Percentiles rank a stretch among this genome's conserved stretches.
Evolutionary conservation across 2,329 filamentous ascomycete species (phyloP).

Genomic region (Aspergillus nomiae): DNA sequence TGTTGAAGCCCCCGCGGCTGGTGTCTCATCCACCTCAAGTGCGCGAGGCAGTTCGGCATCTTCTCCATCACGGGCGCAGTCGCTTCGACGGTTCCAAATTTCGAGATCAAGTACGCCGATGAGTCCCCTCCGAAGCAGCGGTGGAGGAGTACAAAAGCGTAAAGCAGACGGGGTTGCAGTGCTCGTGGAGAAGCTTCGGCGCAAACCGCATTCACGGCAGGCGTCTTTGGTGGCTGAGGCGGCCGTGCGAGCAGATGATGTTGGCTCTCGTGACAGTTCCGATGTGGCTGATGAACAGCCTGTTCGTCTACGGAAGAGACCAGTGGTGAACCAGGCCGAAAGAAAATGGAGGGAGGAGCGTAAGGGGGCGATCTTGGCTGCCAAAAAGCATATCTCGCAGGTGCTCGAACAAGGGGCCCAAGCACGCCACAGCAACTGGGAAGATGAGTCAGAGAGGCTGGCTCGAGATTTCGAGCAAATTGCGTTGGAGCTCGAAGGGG

Average conservation of each 20-base stretch:
- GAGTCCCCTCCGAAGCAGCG: constrained; percentile 28
- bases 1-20: neutral
- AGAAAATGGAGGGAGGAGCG: constrained; percentile 40
- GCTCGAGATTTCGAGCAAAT: constrained; percentile 46
- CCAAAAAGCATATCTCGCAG: constrained; percentile 36
- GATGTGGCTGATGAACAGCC: constrained; percentile 14
- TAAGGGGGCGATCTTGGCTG: constrained; percentile 35
- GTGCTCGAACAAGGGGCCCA: constrained; percentile 40
- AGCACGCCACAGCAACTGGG: constrained; percentile 41
- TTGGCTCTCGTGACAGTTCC: constrained; percentile 2
- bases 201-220: constrained; percentile 35
- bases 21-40: constrained; percentile 15
- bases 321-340: constrained; percentile 44
- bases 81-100: constrained; percentile 44
- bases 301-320: constrained; percentile 37
- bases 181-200: constrained; percentile 42
- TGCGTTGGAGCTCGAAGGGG: constrained; percentile 44
- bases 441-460: constrained; percentile 45
- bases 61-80: constrained; percentile 20
- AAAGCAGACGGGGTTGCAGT: constrained; percentile 37
- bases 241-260: constrained; percentile 20
- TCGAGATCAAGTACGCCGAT: constrained; percentile 33
- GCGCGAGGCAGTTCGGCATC: constrained; percentile 17
- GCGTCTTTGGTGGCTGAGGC: constrained; percentile 36
- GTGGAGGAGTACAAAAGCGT: constrained; percentile 40